Conservation (phyloP, 306 rosid species). For the Dicorynia guianensis region DNA sequence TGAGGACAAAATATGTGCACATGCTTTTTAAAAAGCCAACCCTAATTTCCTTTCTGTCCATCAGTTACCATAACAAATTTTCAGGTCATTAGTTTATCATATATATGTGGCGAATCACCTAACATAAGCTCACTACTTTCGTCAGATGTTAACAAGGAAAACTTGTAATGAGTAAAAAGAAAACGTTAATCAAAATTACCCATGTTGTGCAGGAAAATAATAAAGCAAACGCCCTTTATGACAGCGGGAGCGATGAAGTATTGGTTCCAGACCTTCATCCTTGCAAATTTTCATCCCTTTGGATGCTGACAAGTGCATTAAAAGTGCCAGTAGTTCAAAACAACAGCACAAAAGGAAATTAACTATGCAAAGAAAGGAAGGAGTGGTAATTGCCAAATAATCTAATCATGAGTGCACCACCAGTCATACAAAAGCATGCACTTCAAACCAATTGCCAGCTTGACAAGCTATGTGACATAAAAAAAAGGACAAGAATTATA, state of each 20-base stretch:
- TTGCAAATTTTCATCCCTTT: constrained; percentile 60
- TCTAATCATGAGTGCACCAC: constrained; percentile 10
- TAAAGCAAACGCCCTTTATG: constrained; percentile 96
- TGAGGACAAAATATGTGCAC: no score
- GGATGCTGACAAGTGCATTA: constrained; percentile 64
- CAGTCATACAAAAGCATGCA: constrained; percentile 4
- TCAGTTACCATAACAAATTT: background rate
- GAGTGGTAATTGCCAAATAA: background rate
- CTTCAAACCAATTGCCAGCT: constrained; percentile 18
- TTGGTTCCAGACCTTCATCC: constrained; percentile 79
- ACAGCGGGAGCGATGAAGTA: constrained; percentile 80
- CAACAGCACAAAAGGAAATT: constrained; percentile 27
- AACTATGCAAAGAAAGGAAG: constrained; percentile 20
- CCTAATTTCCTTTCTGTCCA: background rate
- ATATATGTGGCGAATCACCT: background rate
- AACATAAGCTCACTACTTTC: constrained; percentile 13
- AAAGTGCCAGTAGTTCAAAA: constrained; percentile 35
- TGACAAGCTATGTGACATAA: background rate
- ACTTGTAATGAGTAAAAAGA: constrained; percentile 25
- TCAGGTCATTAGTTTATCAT: background rate
- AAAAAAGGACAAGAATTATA: background rate
- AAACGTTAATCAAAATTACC: constrained; percentile 52
- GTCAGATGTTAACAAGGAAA: constrained; percentile 25
- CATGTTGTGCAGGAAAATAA: constrained; percentile 79
- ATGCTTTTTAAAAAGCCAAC: no score